Conservation (phyloP, 768 basidiomycete genomes). For the Royoungia palumana region DNA sequence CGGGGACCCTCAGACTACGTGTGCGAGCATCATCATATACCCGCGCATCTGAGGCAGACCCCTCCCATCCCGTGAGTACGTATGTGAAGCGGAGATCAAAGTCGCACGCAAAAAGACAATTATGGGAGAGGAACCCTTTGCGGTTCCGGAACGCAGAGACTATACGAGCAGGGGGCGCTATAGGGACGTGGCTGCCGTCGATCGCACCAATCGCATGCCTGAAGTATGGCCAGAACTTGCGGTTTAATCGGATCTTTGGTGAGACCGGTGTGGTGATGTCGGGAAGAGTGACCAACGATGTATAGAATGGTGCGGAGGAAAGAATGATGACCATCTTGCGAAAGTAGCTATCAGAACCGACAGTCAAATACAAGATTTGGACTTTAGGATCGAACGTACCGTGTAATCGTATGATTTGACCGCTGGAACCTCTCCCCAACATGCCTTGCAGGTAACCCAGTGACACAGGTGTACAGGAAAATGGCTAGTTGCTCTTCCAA, state of each 20-base stretch:
- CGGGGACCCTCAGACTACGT: not conserved
- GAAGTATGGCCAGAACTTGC: constrained; percentile 33
- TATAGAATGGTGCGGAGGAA: constrained; percentile 25
- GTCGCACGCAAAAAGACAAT: constrained; percentile 14
- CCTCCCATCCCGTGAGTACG: constrained; percentile 17
- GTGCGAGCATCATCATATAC: constrained; percentile 8
- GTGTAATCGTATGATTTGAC: too few relatives aligned
- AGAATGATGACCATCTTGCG: constrained; percentile 19
- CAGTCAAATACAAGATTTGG: too few relatives aligned
- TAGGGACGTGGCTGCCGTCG: too few relatives aligned
- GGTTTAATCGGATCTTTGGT: constrained; percentile 18
- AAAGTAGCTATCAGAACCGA: constrained; percentile 24
- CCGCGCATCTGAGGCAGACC: constrained; percentile 8
- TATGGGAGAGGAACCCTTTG: constrained; percentile 14
- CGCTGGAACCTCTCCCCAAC: too few relatives aligned
- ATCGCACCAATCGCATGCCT: constrained; percentile 32
- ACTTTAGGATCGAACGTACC: too few relatives aligned
- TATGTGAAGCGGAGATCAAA: constrained; percentile 16
- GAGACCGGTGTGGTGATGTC: not conserved
- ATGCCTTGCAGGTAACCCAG: too few relatives aligned
- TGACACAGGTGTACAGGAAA: too few relatives aligned
- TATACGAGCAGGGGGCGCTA: constrained; percentile 12
- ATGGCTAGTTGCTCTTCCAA: too few relatives aligned
- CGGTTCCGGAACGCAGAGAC: constrained; percentile 4
- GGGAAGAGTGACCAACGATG: constrained; percentile 20